These are phyloP conservation scores for Cryphonectria japonica DNA, from an alignment of 2,329 filamentous ascomycete species.

Conservation along the genomic window DNA sequence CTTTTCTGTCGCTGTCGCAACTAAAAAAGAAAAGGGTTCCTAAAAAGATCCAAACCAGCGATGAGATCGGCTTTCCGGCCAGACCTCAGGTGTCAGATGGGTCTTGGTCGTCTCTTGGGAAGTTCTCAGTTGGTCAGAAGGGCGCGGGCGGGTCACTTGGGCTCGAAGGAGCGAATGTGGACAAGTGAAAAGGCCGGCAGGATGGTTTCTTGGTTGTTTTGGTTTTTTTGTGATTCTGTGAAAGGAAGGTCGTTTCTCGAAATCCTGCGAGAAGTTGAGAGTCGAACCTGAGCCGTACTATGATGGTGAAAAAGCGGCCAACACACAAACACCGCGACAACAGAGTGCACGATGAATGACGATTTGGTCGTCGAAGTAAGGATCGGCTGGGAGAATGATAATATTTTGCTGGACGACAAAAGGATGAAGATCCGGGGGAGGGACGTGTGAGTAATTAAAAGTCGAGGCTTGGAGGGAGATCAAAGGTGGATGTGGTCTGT, in stretches of 20 bases:
- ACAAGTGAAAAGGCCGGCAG: no score
- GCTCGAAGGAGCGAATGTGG: constrained; percentile 9
- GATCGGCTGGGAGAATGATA: constrained; percentile 6
- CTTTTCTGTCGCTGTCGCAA: not conserved
- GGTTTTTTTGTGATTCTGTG: not conserved
- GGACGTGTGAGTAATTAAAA: constrained; percentile 14
- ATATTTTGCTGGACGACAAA: not conserved
- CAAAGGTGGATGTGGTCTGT: constrained; percentile 6
- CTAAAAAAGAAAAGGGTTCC: not conserved
- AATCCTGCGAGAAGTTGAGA: constrained; percentile 10
- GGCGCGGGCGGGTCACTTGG: not conserved
- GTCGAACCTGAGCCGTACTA: not conserved
- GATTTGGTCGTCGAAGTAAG: not conserved
- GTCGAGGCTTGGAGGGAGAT: not conserved
- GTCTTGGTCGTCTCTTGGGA: not conserved
- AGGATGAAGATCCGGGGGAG: constrained; percentile 3
- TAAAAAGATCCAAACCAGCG: not conserved
- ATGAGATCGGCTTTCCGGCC: constrained; percentile 3
- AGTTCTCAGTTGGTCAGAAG: not conserved
- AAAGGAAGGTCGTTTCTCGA: constrained; percentile 18
- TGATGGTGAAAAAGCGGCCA: not conserved
- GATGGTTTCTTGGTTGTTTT: not conserved
- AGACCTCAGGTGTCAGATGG: not conserved
- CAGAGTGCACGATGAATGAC: constrained; percentile 5
- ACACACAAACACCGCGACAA: not conserved